Evolutionary conservation across 441 rosid genomes (phyloP).

Genomic region (Jatropha multifida): DNA sequence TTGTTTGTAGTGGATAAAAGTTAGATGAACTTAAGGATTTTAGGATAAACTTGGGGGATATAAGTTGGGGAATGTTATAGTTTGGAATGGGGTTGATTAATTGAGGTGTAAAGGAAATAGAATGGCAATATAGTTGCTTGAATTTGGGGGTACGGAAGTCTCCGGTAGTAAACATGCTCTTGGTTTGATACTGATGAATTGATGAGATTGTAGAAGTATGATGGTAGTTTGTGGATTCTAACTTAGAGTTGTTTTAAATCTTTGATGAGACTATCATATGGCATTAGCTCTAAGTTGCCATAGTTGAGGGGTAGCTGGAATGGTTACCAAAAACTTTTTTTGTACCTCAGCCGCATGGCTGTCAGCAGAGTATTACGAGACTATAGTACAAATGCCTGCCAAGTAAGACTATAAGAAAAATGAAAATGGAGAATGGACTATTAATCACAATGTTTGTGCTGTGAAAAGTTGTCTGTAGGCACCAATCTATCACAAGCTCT

Average conservation of each 20-base stretch:
- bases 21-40: not conserved
- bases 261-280: not conserved
- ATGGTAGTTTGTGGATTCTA: not conserved
- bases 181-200: not conserved
- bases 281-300: not conserved
- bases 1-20: not conserved
- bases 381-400: not conserved
- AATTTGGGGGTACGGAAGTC: not conserved
- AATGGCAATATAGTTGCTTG: not conserved
- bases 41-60: not conserved
- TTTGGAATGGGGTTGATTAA: not conserved
- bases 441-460: not conserved
- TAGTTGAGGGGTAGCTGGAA: not conserved
- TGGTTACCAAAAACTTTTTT: not conserved
- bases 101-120: constrained; percentile 7
- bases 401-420: not conserved
- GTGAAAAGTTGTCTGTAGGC: not conserved
- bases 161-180: not conserved
- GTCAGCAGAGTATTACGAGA: not conserved
- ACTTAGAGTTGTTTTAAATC: not conserved
- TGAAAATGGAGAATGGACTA: not conserved
- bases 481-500: not conserved
- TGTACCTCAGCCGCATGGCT: not conserved
- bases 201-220: not conserved
- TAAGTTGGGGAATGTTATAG: not conserved